Conservation (phyloP, 192 early-diverging fungal species). For the Coemansia umbellata region DNA sequence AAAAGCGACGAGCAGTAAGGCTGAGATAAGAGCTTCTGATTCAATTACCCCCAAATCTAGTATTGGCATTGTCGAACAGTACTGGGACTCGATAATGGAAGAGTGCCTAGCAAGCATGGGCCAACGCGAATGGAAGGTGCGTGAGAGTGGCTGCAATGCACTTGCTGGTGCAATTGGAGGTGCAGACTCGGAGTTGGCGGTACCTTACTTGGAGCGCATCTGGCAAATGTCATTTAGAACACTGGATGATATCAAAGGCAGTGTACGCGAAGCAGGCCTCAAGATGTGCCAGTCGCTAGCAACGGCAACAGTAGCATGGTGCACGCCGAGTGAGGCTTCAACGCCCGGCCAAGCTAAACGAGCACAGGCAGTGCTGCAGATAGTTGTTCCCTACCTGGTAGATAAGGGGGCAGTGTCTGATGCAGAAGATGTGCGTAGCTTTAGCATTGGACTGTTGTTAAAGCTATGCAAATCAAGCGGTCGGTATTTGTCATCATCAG, state of each 20-base stretch:
- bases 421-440: conserved; percentile 84
- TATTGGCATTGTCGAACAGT: conserved; percentile 12
- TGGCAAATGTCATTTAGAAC: conserved; percentile 91
- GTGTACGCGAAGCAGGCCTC: conserved; percentile 79
- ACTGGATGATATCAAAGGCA: conserved; percentile 93
- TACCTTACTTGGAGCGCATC: conserved; percentile 68
- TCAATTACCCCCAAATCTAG: background rate
- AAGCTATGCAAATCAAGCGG: conserved; percentile 79
- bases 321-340: conserved; percentile 50
- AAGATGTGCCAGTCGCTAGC: conserved; percentile 75
- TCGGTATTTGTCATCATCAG: conserved; percentile 66
- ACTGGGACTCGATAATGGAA: conserved; percentile 67
- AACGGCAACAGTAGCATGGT: conserved; percentile 78
- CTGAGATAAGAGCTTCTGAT: background rate
- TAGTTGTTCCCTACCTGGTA: conserved; percentile 84
- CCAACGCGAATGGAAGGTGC: conserved; percentile 78
- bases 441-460: conserved; percentile 74
- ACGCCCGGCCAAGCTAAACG: conserved; percentile 44
- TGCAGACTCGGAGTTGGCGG: conserved; percentile 15
- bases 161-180: conserved; percentile 26
- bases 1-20: background rate
- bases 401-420: conserved; percentile 70
- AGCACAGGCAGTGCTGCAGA: conserved; percentile 70
- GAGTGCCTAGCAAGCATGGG: conserved; percentile 76
- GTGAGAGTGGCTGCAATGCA: conserved; percentile 69